These are phyloP conservation scores for Aspergillus pseudoterreus DNA, from an alignment of 2,329 filamentous ascomycete species.

Conservation along the genomic window DNA sequence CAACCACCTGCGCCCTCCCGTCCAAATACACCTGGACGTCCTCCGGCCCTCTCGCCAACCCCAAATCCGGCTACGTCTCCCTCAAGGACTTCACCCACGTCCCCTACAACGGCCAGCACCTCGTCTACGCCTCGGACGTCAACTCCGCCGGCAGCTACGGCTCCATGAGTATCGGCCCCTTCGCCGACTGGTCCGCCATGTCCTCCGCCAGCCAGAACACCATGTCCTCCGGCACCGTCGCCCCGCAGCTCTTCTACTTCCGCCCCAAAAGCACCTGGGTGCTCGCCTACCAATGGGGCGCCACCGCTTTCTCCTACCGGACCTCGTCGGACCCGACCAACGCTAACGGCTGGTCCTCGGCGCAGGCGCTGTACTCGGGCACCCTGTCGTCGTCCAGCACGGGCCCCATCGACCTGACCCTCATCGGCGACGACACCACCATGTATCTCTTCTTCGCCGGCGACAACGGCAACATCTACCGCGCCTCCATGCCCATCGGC, in stretches of 20 bases:
- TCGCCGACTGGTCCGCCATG: slow-evolving; percentile 54
- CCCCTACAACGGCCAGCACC: background rate
- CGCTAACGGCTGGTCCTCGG: slow-evolving; percentile 53
- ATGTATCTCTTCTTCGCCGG: slow-evolving; percentile 68
- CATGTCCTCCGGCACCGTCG: slow-evolving; percentile 49
- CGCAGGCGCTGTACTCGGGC: slow-evolving; percentile 56
- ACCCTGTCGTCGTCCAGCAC: slow-evolving; percentile 40
- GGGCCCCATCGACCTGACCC: slow-evolving; percentile 57
- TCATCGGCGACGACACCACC: slow-evolving; percentile 58
- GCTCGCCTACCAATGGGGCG: slow-evolving; percentile 61
- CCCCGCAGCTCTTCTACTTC: slow-evolving; percentile 63
- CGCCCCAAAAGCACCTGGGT: slow-evolving; percentile 59
- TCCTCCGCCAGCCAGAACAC: slow-evolving; percentile 49
- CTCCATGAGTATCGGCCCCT: slow-evolving; percentile 16
- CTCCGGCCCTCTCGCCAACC: background rate
- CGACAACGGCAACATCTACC: slow-evolving; percentile 65
- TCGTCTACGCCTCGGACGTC: background rate
- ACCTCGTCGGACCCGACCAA: slow-evolving; percentile 58
- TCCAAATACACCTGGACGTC: background rate
- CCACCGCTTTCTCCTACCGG: slow-evolving; percentile 56
- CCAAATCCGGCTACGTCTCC: background rate
- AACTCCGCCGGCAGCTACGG: background rate
- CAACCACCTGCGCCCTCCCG: background rate
- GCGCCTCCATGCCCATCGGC: slow-evolving; percentile 58
- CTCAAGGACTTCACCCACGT: background rate